A percentile compares a stretch with the other conserved stretches of the same genome.
Evolutionary conservation across 1,284 basidiomycete species (phyloP).

Genomic region (Peniophora sp.): DNA sequence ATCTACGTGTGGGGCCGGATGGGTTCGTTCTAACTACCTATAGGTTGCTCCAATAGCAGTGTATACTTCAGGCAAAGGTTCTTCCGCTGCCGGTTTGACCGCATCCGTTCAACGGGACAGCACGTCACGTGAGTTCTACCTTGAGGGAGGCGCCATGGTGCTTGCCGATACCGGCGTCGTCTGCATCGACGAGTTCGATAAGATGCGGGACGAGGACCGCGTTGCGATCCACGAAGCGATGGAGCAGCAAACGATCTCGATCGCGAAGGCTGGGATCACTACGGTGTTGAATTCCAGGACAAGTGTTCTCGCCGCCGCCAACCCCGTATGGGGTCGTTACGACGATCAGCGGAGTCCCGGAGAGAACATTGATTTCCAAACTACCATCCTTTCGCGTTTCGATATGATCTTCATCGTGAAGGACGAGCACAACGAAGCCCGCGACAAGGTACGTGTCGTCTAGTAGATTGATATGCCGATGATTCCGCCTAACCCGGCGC

Average conservation of each 20-base stretch:
- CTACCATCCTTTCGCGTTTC: constrained; percentile 96
- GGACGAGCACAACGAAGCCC: constrained; percentile 93
- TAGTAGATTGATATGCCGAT: constrained; percentile 1
- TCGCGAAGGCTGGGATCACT: constrained; percentile 98
- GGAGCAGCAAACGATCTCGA: constrained; percentile 99
- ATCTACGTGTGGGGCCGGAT: background rate
- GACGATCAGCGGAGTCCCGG: constrained; percentile 97
- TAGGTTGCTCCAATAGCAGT: constrained; percentile 95
- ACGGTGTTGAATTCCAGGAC: constrained; percentile 96
- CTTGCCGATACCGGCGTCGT: constrained; percentile 98
- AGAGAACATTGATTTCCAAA: constrained; percentile 99
- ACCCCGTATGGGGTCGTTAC: constrained; percentile 97
- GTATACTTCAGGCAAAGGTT: constrained; percentile 97
- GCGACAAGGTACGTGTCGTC: constrained; percentile 65
- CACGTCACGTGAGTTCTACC: constrained; percentile 94
- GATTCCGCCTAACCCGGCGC: constrained; percentile 1
- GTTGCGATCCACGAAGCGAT: constrained; percentile 99
- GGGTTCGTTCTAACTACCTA: background rate
- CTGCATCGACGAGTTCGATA: constrained; percentile 99
- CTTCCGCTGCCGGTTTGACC: constrained; percentile 95
- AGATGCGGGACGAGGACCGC: constrained; percentile 98
- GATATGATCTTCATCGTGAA: constrained; percentile 99
- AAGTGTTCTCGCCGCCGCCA: constrained; percentile 94
- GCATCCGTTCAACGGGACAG: constrained; percentile 96
- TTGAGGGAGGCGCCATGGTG: constrained; percentile 99